Percentiles rank a stretch among this genome's conserved stretches.
phyloP scores from a whole-genome alignment of 257 asterid genomes.

The Nicotiana obtusifolia region DNA sequence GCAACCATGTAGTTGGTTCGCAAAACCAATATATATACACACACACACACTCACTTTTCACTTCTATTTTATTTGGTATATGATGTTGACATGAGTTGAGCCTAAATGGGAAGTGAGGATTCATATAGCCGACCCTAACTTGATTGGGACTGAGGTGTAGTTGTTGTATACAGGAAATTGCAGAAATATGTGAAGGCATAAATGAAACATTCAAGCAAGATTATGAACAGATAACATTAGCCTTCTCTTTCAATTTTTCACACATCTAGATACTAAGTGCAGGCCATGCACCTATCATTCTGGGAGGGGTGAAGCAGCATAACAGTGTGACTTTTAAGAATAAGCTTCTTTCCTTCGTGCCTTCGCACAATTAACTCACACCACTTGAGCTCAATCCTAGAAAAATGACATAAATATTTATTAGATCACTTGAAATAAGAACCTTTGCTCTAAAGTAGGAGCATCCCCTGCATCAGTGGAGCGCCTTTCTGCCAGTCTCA shows the following conservation, averaged over 20 bases:
- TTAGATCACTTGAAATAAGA: slow-evolving; percentile 15
- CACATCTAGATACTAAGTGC: not conserved
- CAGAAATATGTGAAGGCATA: not conserved
- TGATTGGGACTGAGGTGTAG: too few relatives aligned
- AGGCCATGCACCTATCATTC: not conserved
- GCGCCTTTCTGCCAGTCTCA: slow-evolving; percentile 90
- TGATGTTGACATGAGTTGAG: too few relatives aligned
- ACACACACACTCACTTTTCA: too few relatives aligned
- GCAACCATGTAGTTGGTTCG: too few relatives aligned
- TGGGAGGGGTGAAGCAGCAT: not conserved
- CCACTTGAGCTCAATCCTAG: not conserved
- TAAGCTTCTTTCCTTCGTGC: not conserved
- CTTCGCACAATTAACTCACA: not conserved
- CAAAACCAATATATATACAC: too few relatives aligned
- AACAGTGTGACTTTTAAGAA: not conserved
- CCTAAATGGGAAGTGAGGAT: too few relatives aligned
- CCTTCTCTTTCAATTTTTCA: not conserved
- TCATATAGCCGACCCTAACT: too few relatives aligned
- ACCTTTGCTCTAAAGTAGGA: slow-evolving; percentile 94
- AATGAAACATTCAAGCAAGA: not conserved
- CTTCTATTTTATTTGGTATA: too few relatives aligned
- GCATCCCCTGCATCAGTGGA: slow-evolving; percentile 61
- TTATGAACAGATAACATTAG: not conserved
- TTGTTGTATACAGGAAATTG: not conserved
- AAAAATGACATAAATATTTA: not conserved